phyloP scores from a whole-genome alignment of 2,329 filamentous ascomycete genomes.

The Aureobasidium vineae region DNA sequence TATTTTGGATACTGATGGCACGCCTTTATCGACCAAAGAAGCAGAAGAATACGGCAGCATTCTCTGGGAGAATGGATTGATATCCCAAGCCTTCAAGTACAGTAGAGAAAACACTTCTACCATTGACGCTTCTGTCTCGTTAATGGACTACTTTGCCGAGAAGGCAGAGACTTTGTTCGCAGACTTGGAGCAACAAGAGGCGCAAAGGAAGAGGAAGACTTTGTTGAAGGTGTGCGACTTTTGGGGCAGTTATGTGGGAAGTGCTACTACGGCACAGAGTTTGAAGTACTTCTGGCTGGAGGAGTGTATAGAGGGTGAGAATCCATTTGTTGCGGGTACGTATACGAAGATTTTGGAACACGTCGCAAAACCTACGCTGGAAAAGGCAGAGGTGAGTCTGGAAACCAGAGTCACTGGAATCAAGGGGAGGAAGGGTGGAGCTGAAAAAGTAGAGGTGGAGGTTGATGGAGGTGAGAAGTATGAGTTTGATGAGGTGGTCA shows the following conservation, averaged over 20 bases:
- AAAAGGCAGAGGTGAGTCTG: conserved; percentile 56
- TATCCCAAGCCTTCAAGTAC: conserved; percentile 65
- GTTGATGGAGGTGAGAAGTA: conserved; percentile 40
- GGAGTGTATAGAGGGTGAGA: conserved; percentile 71
- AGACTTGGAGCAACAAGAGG: conserved; percentile 35
- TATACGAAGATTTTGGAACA: conserved; percentile 60
- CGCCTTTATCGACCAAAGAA: conserved; percentile 48
- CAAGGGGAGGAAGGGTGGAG: conserved; percentile 36
- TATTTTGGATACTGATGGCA: conserved; percentile 58
- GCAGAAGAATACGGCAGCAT: conserved; percentile 46
- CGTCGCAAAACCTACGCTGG: conserved; percentile 58
- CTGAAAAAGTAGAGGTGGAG: conserved; percentile 56
- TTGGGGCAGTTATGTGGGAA: conserved; percentile 72
- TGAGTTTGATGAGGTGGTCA: conserved; percentile 53
- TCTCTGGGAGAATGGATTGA: conserved; percentile 60
- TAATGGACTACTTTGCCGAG: conserved; percentile 58
- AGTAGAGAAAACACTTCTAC: conserved; percentile 58
- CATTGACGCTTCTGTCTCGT: conserved; percentile 54
- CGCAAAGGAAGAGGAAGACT: conserved; percentile 50
- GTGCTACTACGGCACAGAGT: conserved; percentile 62
- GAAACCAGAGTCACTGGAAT: conserved; percentile 49
- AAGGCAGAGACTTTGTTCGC: conserved; percentile 47
- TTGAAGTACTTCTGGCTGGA: conserved; percentile 76
- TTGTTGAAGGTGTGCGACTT: conserved; percentile 58
- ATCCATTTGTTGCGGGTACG: conserved; percentile 61